Percentiles rank a stretch among this genome's conserved stretches.
Conservation (phyloP, 192 early-diverging fungal species). For the Dispira simplex region DNA sequence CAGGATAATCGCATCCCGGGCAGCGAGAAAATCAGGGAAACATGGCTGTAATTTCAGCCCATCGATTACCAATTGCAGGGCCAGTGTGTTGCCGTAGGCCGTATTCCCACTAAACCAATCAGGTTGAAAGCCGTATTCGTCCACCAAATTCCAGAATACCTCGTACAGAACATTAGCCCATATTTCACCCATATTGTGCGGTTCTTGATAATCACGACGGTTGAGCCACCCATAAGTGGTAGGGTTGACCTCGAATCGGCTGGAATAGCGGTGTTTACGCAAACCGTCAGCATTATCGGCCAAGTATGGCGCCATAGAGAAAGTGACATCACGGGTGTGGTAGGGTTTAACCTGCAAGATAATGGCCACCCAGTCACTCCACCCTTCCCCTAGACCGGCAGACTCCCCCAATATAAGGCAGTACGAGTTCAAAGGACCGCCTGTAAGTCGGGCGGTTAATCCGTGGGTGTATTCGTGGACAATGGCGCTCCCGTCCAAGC, state of each 20-base stretch:
- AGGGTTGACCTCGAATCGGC: constrained; percentile 25
- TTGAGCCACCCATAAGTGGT: constrained; percentile 24
- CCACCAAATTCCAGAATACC: constrained; percentile 35
- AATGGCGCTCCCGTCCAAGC: constrained; percentile 36
- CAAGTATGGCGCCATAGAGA: constrained; percentile 12
- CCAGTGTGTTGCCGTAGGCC: constrained; percentile 50
- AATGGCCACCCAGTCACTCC: constrained; percentile 35
- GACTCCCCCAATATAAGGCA: constrained; percentile 36
- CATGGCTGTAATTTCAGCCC: constrained; percentile 69
- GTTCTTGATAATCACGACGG: constrained; percentile 20
- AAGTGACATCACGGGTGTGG: constrained; percentile 23
- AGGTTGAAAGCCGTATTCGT: constrained; percentile 20
- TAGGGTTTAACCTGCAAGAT: constrained; percentile 19
- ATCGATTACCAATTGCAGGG: constrained; percentile 57
- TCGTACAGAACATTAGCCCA: constrained; percentile 34
- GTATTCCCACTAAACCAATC: constrained; percentile 19
- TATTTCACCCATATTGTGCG: constrained; percentile 27
- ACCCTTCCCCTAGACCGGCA: constrained; percentile 53
- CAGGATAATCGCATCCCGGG: constrained; percentile 55
- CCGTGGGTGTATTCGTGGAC: constrained; percentile 53
- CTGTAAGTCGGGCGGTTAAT: constrained; percentile 44
- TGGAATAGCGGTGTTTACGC: constrained; percentile 41
- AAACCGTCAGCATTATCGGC: constrained; percentile 25
- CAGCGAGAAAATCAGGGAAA: constrained; percentile 48
- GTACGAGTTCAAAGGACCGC: constrained; percentile 41